These are phyloP conservation scores for Cyanidiococcus yangmingshanensis DNA, from an alignment of 23 red algal species.

Conservation along the genomic window DNA sequence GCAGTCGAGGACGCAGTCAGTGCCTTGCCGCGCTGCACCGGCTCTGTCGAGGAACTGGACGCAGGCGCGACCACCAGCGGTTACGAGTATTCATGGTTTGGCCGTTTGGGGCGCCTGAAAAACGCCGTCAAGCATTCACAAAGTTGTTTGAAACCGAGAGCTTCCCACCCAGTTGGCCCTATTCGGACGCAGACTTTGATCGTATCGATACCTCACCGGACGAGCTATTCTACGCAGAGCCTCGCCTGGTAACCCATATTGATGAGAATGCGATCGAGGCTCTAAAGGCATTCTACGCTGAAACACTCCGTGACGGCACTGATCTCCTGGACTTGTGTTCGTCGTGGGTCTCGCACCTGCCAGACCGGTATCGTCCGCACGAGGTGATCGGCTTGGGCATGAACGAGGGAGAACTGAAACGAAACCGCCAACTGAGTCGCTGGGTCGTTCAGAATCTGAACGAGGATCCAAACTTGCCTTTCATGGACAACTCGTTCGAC, in stretches of 20 bases:
- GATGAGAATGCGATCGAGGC: slow-evolving; percentile 67
- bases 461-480: slow-evolving; percentile 35
- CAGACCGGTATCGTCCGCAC: slow-evolving; percentile 37
- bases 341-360: slow-evolving; percentile 80
- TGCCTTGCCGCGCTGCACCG: too few relatives aligned
- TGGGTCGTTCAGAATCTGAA: slow-evolving; percentile 56
- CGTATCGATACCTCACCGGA: slow-evolving; percentile 57
- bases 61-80: too few relatives aligned
- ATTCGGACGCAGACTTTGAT: slow-evolving; percentile 50
- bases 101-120: background rate
- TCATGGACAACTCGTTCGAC: slow-evolving; percentile 59
- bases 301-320: slow-evolving; percentile 29
- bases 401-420: slow-evolving; percentile 44
- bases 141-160: background rate
- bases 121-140: background rate
- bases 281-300: slow-evolving; percentile 61
- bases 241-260: slow-evolving; percentile 81
- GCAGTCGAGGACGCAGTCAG: too few relatives aligned
- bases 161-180: slow-evolving; percentile 58
- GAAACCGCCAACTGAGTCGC: slow-evolving; percentile 37
- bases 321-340: slow-evolving; percentile 82
- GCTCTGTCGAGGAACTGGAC: too few relatives aligned
- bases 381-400: slow-evolving; percentile 48
- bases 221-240: slow-evolving; percentile 61
- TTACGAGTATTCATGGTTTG: background rate